A percentile compares a stretch with the other conserved stretches of the same genome.
Conservation (phyloP, 2,329 filamentous ascomycete genomes). For the Trichoderma sp. region DNA sequence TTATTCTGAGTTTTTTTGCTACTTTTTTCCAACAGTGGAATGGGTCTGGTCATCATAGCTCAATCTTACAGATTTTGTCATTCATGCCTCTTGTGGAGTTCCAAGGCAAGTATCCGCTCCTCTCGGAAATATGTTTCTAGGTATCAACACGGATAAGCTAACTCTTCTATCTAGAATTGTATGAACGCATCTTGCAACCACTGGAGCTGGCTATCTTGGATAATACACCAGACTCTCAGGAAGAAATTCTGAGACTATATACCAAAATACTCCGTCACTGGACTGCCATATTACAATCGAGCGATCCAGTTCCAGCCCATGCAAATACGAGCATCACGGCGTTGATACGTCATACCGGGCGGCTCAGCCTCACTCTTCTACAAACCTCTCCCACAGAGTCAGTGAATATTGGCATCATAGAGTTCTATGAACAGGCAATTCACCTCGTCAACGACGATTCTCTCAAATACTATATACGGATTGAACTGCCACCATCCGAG, state of each 20-base stretch:
- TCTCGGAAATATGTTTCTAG: not conserved
- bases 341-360: constrained; percentile 53
- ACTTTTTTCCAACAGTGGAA: constrained; percentile 64
- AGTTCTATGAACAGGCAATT: constrained; percentile 68
- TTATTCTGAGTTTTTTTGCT: constrained; percentile 52
- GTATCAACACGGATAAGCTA: not conserved
- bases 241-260: constrained; percentile 67
- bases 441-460: constrained; percentile 55
- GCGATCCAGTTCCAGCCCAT: constrained; percentile 39
- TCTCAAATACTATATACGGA: constrained; percentile 58
- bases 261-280: constrained; percentile 64
- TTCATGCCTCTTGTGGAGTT: constrained; percentile 59
- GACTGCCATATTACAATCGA: constrained; percentile 49
- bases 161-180: constrained; percentile 47
- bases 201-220: constrained; percentile 56
- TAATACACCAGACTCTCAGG: constrained; percentile 54
- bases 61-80: constrained; percentile 60
- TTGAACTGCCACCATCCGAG: constrained; percentile 67
- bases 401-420: constrained; percentile 60
- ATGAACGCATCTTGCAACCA: constrained; percentile 49
- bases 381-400: constrained; percentile 51
- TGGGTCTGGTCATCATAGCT: constrained; percentile 54
- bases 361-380: constrained; percentile 60
- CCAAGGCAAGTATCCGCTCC: constrained; percentile 45
- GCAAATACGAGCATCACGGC: constrained; percentile 44